Percentiles rank a stretch among this genome's conserved stretches.
phyloP scores from a whole-genome alignment of 768 basidiomycete genomes.

The Pleurotus citrinopileatus region DNA sequence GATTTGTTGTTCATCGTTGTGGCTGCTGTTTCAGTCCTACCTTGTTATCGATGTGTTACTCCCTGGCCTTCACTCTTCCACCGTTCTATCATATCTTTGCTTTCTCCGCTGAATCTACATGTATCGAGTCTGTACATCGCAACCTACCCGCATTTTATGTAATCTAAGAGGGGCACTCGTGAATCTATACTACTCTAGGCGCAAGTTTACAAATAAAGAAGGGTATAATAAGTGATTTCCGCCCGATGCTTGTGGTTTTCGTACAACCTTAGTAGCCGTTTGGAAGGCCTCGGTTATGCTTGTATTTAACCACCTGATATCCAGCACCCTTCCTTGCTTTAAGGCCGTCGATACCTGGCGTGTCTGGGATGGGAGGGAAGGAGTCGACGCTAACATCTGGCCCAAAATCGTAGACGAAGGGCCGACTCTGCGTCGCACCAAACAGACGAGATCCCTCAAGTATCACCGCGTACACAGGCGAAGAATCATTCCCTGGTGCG shows the following conservation, averaged over 20 bases:
- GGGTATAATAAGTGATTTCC: too few relatives aligned
- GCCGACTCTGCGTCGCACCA: conserved; percentile 72
- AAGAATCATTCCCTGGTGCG: conserved; percentile 74
- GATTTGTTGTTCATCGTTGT: conserved; percentile 5
- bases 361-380: conserved; percentile 35
- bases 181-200: conserved; percentile 1
- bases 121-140: conserved; percentile 1
- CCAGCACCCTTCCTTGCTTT: conserved; percentile 25
- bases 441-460: conserved; percentile 79
- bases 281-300: conserved; percentile 18
- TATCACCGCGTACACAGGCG: conserved; percentile 73
- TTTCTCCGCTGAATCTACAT: conserved; percentile 9
- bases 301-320: conserved; percentile 27
- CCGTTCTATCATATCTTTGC: conserved; percentile 1
- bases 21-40: not conserved
- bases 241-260: not conserved
- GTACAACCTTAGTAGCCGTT: not conserved
- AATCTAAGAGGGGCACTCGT: not conserved
- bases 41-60: conserved; percentile 4
- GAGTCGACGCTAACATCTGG: conserved; percentile 54
- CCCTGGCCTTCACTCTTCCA: not conserved
- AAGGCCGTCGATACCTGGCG: conserved; percentile 28
- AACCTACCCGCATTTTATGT: not conserved
- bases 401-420: conserved; percentile 82
- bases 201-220: not conserved